Conservation (phyloP, 495 filamentous ascomycete genomes). For the Penicillium coffeae region DNA sequence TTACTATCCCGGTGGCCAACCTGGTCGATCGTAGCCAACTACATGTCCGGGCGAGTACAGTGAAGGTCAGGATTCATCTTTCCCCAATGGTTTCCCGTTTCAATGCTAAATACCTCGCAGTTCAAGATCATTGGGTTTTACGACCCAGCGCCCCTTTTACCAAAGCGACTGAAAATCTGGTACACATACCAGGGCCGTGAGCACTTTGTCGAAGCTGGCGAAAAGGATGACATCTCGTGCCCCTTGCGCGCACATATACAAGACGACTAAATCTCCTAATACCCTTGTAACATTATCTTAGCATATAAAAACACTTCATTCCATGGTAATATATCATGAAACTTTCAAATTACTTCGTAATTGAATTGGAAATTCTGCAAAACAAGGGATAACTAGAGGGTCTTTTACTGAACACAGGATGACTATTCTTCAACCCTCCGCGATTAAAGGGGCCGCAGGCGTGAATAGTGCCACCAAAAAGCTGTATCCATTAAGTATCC, state of each 20-base stretch:
- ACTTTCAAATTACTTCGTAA: too few relatives aligned
- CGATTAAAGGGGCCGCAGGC: too few relatives aligned
- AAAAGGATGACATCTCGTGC: conserved; percentile 40
- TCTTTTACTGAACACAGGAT: too few relatives aligned
- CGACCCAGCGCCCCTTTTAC: conserved; percentile 51
- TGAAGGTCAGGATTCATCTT: conserved; percentile 45
- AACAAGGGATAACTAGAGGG: too few relatives aligned
- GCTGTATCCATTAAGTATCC: too few relatives aligned
- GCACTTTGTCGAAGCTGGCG: conserved; percentile 42
- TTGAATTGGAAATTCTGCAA: too few relatives aligned
- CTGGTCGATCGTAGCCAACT: conserved; percentile 47
- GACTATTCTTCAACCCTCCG: too few relatives aligned
- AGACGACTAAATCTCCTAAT: conserved; percentile 6
- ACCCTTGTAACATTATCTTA: not conserved
- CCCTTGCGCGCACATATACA: conserved; percentile 36
- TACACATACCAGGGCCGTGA: conserved; percentile 48
- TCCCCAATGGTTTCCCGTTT: not conserved
- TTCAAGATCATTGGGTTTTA: conserved; percentile 54
- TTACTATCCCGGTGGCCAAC: conserved; percentile 46
- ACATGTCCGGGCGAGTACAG: conserved; percentile 36
- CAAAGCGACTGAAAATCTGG: conserved; percentile 51
- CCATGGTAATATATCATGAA: conserved; percentile 16
- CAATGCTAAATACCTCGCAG: conserved; percentile 23
- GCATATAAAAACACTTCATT: conserved; percentile 1
- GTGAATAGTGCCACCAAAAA: too few relatives aligned